A percentile compares a stretch with the other conserved stretches of the same genome.
Conservation (phyloP, 2,329 filamentous ascomycete genomes). For the Penicillium sp. region DNA sequence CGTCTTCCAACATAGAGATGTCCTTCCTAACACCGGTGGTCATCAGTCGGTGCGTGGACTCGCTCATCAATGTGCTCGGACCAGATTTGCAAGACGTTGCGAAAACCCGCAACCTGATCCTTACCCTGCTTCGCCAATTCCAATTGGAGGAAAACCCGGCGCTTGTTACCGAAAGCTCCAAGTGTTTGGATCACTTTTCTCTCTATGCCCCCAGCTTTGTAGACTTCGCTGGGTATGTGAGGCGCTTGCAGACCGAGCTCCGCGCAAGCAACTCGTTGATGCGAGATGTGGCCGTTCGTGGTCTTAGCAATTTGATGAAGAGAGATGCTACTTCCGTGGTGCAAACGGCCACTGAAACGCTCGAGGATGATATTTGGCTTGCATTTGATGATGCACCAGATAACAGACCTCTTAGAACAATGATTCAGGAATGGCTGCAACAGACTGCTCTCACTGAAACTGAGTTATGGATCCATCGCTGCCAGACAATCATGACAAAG, state of each 20-base stretch:
- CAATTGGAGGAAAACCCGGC: conserved; percentile 70
- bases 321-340: conserved; percentile 83
- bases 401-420: conserved; percentile 79
- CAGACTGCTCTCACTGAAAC: conserved; percentile 84
- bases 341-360: conserved; percentile 69
- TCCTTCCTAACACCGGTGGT: conserved; percentile 80
- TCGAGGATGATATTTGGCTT: conserved; percentile 92
- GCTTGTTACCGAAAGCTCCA: conserved; percentile 74
- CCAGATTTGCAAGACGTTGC: conserved; percentile 91
- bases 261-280: conserved; percentile 69
- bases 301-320: conserved; percentile 93
- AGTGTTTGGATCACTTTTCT: conserved; percentile 86
- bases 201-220: conserved; percentile 88
- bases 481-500: conserved; percentile 86
- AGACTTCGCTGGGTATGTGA: conserved; percentile 81
- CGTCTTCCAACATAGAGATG: conserved; percentile 87
- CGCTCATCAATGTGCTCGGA: conserved; percentile 93
- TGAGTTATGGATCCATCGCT: conserved; percentile 81
- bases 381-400: conserved; percentile 75
- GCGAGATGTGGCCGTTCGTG: conserved; percentile 79
- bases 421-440: conserved; percentile 89
- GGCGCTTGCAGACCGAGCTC: conserved; percentile 75
- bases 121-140: conserved; percentile 83
- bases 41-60: conserved; percentile 85
- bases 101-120: conserved; percentile 88